Evolutionary conservation across 176 grass and related monocot genomes (phyloP).

Genomic region (Guadua angustifolia): DNA sequence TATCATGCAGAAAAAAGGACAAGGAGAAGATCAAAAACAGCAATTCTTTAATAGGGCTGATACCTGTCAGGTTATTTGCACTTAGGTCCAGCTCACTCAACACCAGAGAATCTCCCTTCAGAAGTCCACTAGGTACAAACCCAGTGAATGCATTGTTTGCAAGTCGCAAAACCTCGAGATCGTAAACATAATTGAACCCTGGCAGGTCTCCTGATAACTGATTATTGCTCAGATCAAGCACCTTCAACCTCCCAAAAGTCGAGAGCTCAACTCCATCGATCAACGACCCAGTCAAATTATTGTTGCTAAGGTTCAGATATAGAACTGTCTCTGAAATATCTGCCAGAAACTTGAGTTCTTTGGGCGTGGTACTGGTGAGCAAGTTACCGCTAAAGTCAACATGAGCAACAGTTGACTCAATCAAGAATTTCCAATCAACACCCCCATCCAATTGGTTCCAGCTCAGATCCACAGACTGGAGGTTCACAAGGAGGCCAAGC

Average conservation of each 20-base stretch:
- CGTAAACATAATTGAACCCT: slow-evolving; percentile 99
- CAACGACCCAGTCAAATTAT: slow-evolving; percentile 76
- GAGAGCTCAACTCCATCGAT: slow-evolving; percentile 88
- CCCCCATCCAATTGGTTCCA: slow-evolving; percentile 86
- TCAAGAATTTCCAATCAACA: slow-evolving; percentile 96
- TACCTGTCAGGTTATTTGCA: slow-evolving; percentile 93
- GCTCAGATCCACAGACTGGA: slow-evolving; percentile 84
- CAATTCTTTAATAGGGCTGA: neutral
- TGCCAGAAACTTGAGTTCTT: slow-evolving; percentile 85
- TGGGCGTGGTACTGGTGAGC: slow-evolving; percentile 68
- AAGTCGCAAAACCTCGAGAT: slow-evolving; percentile 88
- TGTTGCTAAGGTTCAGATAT: slow-evolving; percentile 88
- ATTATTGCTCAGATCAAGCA: slow-evolving; percentile 94
- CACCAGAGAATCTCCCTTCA: slow-evolving; percentile 95
- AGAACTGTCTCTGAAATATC: slow-evolving; percentile 87
- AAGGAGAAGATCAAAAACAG: neutral
- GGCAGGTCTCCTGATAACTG: slow-evolving; percentile 83
- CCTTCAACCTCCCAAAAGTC: slow-evolving; percentile 91
- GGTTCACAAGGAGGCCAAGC: slow-evolving; percentile 61
- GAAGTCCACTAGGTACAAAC: slow-evolving; percentile 84
- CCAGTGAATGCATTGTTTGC: slow-evolving; percentile 86
- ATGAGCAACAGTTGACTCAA: slow-evolving; percentile 71
- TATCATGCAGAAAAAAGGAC: slow-evolving; percentile 11
- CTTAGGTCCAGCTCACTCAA: slow-evolving; percentile 88
- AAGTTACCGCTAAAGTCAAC: slow-evolving; percentile 94